Evolutionary conservation across 2,329 filamentous ascomycete species (phyloP), one percentile per base, ranked within the genome.

Genomic region (Fusarium nematophilum): DNA sequence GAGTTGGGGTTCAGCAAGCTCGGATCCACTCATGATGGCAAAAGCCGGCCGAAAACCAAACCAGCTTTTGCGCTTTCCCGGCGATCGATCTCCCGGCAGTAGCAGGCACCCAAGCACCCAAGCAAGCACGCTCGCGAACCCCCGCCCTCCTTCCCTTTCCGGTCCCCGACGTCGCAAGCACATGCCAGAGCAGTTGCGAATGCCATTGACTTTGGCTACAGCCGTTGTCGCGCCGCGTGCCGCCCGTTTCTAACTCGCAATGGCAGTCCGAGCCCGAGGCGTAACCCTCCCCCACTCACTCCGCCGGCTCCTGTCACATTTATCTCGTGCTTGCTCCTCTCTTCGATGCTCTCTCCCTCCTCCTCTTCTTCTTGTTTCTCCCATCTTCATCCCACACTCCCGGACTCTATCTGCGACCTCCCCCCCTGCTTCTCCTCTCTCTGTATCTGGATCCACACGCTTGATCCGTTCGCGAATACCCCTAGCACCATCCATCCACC

Each of bases 61-160:
- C 53, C 50, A 58, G 59, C 42, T 54, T 62, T 42, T 56, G 45
- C 21, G 27, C 43, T 50, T 42, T 49, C 45, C 57, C 59, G 42
- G 49, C 57, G 63, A 66, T 64, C 63, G 65, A 62, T 67, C 58
- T 62, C 43, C 53, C 54, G 57, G 59, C 59, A 58, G 53, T 58
- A 44, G 30, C 53, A 46, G 52, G 57, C 49, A 50, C 29, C 36
- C 39, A 53, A 42, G 30, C 48, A 17, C 31, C 49, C 50, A 42
- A 43, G 34, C 9, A 27, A 15, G 21, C 34, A 39, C 37, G 25
- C 33, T 15, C 48, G 33, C 53, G 23, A 29, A 15, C 37, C 42
- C 60, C 61, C 58, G 55, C 63, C 44, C 60, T 65, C 57, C 52
- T 67, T 56, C 65, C 65, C 30, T 53, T 47, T 66, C 56, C 50